Evolutionary conservation across 345 rosid genomes (phyloP).

Genomic region (Noccaea caerulescens): DNA sequence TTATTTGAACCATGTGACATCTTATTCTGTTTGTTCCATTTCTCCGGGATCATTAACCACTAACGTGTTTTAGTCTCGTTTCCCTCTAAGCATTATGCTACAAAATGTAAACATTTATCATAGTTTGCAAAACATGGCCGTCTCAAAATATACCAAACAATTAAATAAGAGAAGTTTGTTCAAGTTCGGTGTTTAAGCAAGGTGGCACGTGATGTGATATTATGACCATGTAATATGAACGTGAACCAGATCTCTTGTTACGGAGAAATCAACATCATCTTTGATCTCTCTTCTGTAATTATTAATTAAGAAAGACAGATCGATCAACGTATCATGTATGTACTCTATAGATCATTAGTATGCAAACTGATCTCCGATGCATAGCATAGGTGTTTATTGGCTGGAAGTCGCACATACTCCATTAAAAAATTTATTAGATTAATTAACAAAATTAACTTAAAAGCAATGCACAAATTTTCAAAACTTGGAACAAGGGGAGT

Average conservation of each 20-base stretch:
- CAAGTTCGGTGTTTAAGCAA: constrained; percentile 33
- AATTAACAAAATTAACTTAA: neutral
- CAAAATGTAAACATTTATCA: constrained; percentile 2
- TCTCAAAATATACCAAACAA: constrained; percentile 12
- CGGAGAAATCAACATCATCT: constrained; percentile 31
- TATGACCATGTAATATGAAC: constrained; percentile 23
- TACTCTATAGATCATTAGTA: neutral
- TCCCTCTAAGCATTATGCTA: neutral
- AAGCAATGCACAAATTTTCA: neutral
- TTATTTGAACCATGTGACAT: constrained; percentile 23
- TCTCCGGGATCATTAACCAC: neutral
- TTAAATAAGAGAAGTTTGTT: neutral
- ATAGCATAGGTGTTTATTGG: neutral
- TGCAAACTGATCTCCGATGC: constrained; percentile 3
- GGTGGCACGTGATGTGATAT: constrained; percentile 34
- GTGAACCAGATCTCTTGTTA: constrained; percentile 40
- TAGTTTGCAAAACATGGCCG: constrained; percentile 4
- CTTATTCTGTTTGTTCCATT: constrained; percentile 1
- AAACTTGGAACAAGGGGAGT: neutral
- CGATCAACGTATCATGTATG: constrained; percentile 26
- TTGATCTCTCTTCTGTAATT: constrained; percentile 12
- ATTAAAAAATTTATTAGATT: neutral
- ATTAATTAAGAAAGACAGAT: constrained; percentile 27
- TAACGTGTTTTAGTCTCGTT: neutral
- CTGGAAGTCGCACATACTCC: neutral